Conservation (phyloP, 345 rosid genomes). For the Cardamine occulta region DNA sequence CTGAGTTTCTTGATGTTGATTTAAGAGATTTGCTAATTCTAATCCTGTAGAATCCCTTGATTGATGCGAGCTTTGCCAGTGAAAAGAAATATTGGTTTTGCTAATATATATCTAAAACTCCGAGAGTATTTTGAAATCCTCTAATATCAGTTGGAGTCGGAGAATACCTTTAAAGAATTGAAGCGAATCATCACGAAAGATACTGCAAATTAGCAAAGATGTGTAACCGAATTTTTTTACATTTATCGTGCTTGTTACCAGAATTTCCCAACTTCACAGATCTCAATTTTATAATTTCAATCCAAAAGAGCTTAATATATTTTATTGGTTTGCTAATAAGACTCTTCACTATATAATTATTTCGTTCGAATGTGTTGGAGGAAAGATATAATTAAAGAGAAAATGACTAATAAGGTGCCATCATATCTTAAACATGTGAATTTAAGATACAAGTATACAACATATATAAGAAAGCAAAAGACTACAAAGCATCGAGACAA, state of each 20-base stretch:
- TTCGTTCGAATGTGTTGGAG: neutral
- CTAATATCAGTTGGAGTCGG: neutral
- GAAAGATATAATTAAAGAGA: slow-evolving; percentile 3
- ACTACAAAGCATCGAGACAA: slow-evolving; percentile 24
- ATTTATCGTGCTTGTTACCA: too few relatives aligned
- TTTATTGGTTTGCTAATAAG: neutral
- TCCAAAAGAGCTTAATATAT: neutral
- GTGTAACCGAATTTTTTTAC: too few relatives aligned
- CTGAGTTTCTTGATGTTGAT: neutral
- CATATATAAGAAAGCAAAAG: neutral
- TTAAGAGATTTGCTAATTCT: neutral
- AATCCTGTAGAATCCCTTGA: neutral
- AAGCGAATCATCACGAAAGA: neutral
- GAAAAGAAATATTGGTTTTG: neutral
- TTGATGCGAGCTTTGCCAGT: neutral
- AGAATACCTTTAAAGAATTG: neutral
- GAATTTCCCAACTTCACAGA: too few relatives aligned
- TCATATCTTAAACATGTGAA: slow-evolving; percentile 14
- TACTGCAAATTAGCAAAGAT: neutral
- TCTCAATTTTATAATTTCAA: neutral
- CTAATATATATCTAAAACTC: neutral
- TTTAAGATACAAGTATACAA: neutral
- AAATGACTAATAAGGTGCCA: slow-evolving; percentile 2
- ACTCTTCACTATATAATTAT: neutral
- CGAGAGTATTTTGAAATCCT: neutral